Conservation (phyloP, 805 yeast species). For the Kazachstania kunashirensis region DNA sequence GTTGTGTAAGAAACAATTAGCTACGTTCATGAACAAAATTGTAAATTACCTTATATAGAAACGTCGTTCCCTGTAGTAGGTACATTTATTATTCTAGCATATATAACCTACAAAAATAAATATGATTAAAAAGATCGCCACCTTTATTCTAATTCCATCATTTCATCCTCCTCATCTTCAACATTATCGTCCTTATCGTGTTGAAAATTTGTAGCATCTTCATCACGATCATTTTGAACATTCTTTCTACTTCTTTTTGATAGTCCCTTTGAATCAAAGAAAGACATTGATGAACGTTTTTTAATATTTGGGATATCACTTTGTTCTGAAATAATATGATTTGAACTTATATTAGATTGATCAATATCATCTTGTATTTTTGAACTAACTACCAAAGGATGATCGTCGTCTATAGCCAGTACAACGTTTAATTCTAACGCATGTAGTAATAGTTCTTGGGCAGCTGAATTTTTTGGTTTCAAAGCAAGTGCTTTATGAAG, state of each 20-base stretch:
- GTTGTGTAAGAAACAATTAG: too few species aligned
- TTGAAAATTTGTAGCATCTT: too few species aligned
- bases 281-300: constrained; percentile 5
- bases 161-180: constrained; percentile 4
- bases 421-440: constrained; percentile 56
- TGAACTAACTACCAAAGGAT: constrained; percentile 23
- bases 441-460: constrained; percentile 67
- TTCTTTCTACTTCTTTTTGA: constrained; percentile 3
- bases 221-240: not conserved
- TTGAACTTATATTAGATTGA: not conserved
- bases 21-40: too few species aligned
- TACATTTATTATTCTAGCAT: too few species aligned
- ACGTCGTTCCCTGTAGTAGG: too few species aligned
- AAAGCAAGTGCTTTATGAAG: constrained; percentile 77
- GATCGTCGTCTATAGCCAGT: constrained; percentile 21
- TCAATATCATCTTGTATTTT: constrained; percentile 5
- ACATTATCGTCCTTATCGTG: not conserved
- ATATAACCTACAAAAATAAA: too few species aligned
- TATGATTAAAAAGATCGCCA: too few species aligned
- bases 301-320: too few species aligned
- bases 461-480: constrained; percentile 72
- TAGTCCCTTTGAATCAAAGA: constrained; percentile 1
- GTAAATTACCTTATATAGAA: too few species aligned
- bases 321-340: not conserved
- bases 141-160: constrained; percentile 10